Evolutionary conservation across 2,329 filamentous ascomycete genomes (phyloP), one percentile per base, ranked within the genome.

Genomic region (Alternaria rosae): DNA sequence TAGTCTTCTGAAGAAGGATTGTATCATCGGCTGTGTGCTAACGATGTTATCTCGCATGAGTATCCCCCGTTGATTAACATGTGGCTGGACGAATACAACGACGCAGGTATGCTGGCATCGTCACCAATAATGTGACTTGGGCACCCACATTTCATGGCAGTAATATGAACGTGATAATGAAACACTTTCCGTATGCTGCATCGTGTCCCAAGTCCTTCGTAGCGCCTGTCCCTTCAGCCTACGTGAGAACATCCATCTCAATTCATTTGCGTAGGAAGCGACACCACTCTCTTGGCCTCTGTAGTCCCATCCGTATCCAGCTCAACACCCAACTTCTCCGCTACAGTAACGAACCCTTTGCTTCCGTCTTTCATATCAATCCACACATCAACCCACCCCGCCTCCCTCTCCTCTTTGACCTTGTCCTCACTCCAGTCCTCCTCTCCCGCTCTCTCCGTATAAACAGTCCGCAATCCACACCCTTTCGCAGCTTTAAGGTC

Each of bases 381-480:
- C 73, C 79, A 79, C 20, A 83, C 57, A 77, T 92, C 89, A 10
- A 92, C 88, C 84, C 87, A 91, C 2, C 80, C 83, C 59, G 84
- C 86, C 20, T 85, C 83, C 54, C 85, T 82, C 42, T 81, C 81
- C 66, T 86, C 84, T 38, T 82, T 81, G 25, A 86, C 80, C 23
- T 86, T 79, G 6, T 87, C 85, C 17, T 68, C 55, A 9, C 71
- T 70, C 86, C 87, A 90, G 7, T 81, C 83, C 78, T 94, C 92
- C 78, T 96, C 92, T 44, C 77, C 68, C 4, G 79, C 76, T 60
- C 92, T 83, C 80, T 92, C 91, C 3, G 95, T 87, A 74, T 93
- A 95, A 3, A 95, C 83, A 0, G 91, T 92, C 69, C 85, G 83
- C 62, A 93, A 80, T 0, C 92, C 92, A 62, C 83, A 85, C 3